Evolutionary conservation across 805 yeast species (phyloP), one percentile per base, ranked within the genome.

Genomic region (Teunomyces tritomae): DNA sequence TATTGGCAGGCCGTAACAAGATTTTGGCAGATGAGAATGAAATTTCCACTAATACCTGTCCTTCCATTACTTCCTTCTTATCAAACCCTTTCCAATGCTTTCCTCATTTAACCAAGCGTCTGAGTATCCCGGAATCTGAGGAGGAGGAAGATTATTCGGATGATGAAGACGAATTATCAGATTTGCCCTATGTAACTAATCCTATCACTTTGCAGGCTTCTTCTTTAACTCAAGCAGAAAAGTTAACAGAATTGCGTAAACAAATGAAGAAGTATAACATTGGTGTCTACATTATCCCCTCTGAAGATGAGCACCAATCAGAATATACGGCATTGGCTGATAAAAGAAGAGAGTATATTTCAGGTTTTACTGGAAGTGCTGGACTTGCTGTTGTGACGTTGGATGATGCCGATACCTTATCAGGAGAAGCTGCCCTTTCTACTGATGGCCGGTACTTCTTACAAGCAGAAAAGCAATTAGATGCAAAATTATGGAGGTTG

Each of bases 391-490:
- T 94, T n/a, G 77, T 92, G 14, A 84, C 96, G 28, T 58, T 70
- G 34, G 67, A 64, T 32, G 68, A 70, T 46, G 75, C 67, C 44
- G 76, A 71, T 1, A 57, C 58, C 1, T 72, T 79, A 17, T 70
- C 68, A 8, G 89, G 89, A 0, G 79, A 81, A 41, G 95, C 96
- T 10, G 87, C 86, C 0, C 69, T 94, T 44, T 83, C 96, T 7
- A 94, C 99, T 0, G 99, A 94, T 67, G 98, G 98, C 1, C 77
- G 99, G 54, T 94, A 94, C 70, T 94, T 89, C 65, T 73, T 88
- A 49, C 99, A 94, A 68, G 98, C 98, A 1, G 81, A 78, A 17
- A 80, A 84, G 49, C 94, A 94, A 68, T 71, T 94, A 47, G 95
- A 89, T 62, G 59, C 67, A 33, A 82, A 83, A 59, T 47, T 57